Percentiles rank a stretch among this genome's conserved stretches.
Conservation (phyloP, 352 stramenopile species). For the Phytophthora multivora region DNA sequence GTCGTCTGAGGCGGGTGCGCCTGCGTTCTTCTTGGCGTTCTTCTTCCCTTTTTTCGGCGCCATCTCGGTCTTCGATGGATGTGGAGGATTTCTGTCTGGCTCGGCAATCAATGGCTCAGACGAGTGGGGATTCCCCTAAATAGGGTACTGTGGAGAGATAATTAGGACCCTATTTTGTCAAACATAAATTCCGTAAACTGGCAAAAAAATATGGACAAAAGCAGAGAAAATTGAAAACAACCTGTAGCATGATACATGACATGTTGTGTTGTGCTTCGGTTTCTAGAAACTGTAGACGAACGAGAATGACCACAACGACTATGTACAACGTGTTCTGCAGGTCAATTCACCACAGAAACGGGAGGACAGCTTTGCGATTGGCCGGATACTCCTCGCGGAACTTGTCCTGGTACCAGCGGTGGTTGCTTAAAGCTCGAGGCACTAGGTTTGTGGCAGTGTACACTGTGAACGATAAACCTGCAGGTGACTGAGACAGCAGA, state of each 20-base stretch:
- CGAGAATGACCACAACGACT: background rate
- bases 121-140: conserved; percentile 2
- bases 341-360: conserved; percentile 40
- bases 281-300: background rate
- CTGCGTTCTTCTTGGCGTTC: conserved; percentile 58
- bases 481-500: conserved; percentile 59
- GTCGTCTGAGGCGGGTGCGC: conserved; percentile 49
- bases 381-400: conserved; percentile 51
- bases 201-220: too few relatives aligned
- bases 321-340: background rate
- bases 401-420: conserved; percentile 63
- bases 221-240: too few relatives aligned
- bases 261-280: too few relatives aligned
- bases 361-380: conserved; percentile 42
- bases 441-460: conserved; percentile 60
- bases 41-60: conserved; percentile 85
- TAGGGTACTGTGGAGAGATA: conserved; percentile 3
- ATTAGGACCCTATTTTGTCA: conserved; percentile 12
- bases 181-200: background rate
- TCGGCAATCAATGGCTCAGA: conserved; percentile 37
- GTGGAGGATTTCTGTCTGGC: conserved; percentile 16
- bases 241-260: too few relatives aligned
- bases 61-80: conserved; percentile 41
- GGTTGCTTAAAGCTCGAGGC: conserved; percentile 51
- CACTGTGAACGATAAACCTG: conserved; percentile 51